phyloP scores from a whole-genome alignment of 768 basidiomycete genomes.

The Macrolepiota albuminosa region DNA sequence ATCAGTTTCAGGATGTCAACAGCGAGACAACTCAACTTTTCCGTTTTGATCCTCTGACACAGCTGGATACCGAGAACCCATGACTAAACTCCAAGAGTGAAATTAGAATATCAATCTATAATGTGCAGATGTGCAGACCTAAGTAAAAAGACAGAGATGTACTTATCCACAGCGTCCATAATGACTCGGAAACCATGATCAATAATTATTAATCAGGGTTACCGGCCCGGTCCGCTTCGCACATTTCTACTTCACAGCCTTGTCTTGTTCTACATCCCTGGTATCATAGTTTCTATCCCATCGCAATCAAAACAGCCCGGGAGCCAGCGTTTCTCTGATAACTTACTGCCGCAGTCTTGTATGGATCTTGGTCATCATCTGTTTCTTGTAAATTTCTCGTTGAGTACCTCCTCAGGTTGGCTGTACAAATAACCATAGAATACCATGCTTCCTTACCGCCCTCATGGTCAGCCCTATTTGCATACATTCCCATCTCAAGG shows the following conservation, averaged over 20 bases:
- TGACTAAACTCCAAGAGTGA: too few relatives aligned
- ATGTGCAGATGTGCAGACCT: too few relatives aligned
- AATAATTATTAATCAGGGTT: neutral
- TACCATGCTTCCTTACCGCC: neutral
- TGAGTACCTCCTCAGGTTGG: neutral
- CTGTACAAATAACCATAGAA: neutral
- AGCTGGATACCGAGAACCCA: too few relatives aligned
- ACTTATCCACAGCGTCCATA: neutral
- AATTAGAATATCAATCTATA: too few relatives aligned
- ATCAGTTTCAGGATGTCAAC: neutral
- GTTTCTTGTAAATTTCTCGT: neutral
- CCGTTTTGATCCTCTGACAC: neutral
- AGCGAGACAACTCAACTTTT: neutral
- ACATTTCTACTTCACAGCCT: neutral
- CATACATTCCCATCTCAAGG: neutral
- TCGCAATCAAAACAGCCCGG: neutral
- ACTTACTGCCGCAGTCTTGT: neutral
- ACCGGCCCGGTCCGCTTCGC: neutral
- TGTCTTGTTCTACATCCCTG: neutral
- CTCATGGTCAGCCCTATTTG: neutral
- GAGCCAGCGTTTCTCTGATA: neutral
- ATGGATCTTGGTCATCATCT: neutral
- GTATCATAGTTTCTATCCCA: neutral
- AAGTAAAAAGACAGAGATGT: neutral
- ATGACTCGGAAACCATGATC: too few relatives aligned